Conservation (phyloP, 768 basidiomycete genomes). For the Sporobolomyces pararoseus region DNA sequence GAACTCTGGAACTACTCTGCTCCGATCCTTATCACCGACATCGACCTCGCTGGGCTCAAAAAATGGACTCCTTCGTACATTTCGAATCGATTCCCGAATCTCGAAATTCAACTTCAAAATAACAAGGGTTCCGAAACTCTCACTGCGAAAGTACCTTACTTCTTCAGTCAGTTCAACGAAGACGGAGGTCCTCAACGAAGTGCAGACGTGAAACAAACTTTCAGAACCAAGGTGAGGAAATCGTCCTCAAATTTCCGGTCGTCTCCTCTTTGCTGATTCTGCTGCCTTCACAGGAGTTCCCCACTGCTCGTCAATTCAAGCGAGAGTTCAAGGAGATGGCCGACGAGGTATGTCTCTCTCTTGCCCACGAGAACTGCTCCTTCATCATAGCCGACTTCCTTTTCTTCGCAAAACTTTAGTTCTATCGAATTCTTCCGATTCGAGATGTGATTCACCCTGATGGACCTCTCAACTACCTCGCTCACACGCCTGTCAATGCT, state of each 20-base stretch:
- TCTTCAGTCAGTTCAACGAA: conserved; percentile 25
- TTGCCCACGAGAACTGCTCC: no score
- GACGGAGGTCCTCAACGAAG: neutral
- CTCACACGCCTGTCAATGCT: conserved; percentile 32
- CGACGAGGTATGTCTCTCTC: conserved; percentile 6
- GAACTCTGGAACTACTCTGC: conserved; percentile 25
- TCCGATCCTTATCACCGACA: conserved; percentile 22
- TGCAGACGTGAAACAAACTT: conserved; percentile 4
- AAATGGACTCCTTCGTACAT: conserved; percentile 27
- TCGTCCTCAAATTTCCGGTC: neutral
- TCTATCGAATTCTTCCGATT: conserved; percentile 22
- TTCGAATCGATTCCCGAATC: neutral
- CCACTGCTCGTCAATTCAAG: neutral
- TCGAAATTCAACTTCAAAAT: conserved; percentile 23
- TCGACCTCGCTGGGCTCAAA: conserved; percentile 5
- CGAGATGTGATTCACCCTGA: conserved; percentile 26
- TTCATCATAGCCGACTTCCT: neutral
- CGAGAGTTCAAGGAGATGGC: conserved; percentile 15
- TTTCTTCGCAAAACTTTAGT: neutral
- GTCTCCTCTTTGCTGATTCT: neutral
- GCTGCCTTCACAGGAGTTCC: conserved; percentile 11
- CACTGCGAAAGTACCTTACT: neutral
- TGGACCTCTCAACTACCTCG: conserved; percentile 31
- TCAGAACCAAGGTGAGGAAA: conserved; percentile 19
- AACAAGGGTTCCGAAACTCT: conserved; percentile 7